These are phyloP conservation scores for Coccinonectria pachysandricola DNA, from an alignment of 2,329 filamentous ascomycete species.

Conservation along the genomic window DNA sequence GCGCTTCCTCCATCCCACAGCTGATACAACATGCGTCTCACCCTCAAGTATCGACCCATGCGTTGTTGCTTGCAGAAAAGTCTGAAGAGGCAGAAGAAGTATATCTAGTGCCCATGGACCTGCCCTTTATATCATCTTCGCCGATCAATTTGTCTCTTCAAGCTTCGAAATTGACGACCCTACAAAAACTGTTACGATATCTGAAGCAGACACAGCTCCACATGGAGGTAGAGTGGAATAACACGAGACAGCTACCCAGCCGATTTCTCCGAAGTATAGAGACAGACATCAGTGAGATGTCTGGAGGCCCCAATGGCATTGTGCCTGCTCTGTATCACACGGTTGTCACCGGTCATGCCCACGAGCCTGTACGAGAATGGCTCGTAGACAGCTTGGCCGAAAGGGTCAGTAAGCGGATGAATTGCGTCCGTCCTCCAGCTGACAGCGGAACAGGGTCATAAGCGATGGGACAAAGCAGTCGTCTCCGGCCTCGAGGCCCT, in stretches of 20 bases:
- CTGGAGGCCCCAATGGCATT: constrained; percentile 49
- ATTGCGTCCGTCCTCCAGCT: no score
- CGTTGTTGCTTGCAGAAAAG: constrained; percentile 48
- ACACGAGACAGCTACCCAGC: constrained; percentile 65
- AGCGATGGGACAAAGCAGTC: constrained; percentile 88
- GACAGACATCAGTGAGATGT: constrained; percentile 56
- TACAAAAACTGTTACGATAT: constrained; percentile 82
- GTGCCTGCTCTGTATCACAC: constrained; percentile 74
- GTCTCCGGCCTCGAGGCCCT: constrained; percentile 67
- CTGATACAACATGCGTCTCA: constrained; percentile 59
- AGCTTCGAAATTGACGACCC: constrained; percentile 73
- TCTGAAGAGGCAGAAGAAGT: constrained; percentile 22
- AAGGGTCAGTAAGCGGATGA: constrained; percentile 54
- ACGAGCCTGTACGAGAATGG: constrained; percentile 72
- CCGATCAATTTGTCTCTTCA: constrained; percentile 75
- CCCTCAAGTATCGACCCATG: constrained; percentile 63
- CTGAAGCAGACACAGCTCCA: constrained; percentile 70
- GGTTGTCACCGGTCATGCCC: constrained; percentile 72
- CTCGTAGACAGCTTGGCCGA: constrained; percentile 74
- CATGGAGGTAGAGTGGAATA: constrained; percentile 74
- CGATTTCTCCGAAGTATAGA: constrained; percentile 71
- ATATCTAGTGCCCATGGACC: constrained; percentile 63
- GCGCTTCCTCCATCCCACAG: constrained; percentile 16
- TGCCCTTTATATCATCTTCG: constrained; percentile 71
- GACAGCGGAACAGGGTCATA: constrained; percentile 81